Conservation (phyloP, 148 eudicot genomes). For the Heliosperma pusillum region DNA sequence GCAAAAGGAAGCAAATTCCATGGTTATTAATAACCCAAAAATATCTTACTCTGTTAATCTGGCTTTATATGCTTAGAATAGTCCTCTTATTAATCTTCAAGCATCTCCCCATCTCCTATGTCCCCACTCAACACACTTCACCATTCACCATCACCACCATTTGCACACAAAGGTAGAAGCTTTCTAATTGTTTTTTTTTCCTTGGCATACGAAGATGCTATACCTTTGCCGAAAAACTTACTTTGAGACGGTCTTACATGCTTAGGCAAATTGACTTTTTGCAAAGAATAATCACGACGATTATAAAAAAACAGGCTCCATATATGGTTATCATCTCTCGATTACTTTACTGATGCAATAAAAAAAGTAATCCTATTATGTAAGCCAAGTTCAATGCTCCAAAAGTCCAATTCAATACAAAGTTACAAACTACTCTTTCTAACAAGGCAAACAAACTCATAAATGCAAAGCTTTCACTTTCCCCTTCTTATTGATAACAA, state of each 20-base stretch:
- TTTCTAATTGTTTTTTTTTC: not conserved
- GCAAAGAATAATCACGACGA: no score
- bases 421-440: not conserved
- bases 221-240: not conserved
- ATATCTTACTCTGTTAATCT: constrained; percentile 10
- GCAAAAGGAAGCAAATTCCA: constrained; percentile 13
- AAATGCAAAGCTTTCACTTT: constrained; percentile 1
- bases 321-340: no score
- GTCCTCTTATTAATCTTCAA: not conserved
- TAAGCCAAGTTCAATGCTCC: constrained; percentile 8
- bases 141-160: not conserved
- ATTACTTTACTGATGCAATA: no score
- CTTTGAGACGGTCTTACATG: not conserved
- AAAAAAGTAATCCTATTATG: no score
- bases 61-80: not conserved
- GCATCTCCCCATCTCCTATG: not conserved
- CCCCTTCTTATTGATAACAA: not conserved
- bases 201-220: not conserved
- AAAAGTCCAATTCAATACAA: not conserved
- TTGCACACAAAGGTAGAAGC: not conserved
- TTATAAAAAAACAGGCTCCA: no score
- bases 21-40: not conserved
- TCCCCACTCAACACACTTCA: not conserved
- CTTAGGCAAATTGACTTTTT: no score
- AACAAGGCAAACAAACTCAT: not conserved